Evolutionary conservation across 768 basidiomycete genomes (phyloP), one percentile per base, ranked within the genome.

Genomic region (Strobilomyces echinocephalus): DNA sequence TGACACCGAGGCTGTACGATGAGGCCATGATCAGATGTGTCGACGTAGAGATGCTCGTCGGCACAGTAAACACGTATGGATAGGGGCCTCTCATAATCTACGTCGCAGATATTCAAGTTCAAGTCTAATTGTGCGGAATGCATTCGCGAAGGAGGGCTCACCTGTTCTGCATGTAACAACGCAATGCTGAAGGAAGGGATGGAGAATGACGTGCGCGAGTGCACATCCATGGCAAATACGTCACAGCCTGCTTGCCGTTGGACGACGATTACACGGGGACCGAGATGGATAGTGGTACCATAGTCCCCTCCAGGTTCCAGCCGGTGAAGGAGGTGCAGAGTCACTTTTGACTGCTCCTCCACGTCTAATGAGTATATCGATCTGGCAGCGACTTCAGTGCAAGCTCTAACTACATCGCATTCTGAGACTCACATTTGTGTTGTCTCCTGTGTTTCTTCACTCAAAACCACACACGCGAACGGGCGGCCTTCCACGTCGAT

Each of bases 11-110:
- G 28, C 30, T 43, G 30, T 46, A 40, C 1, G 58, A 57, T 26
- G 30, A 16, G 12, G 55, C 47, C 5, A 66, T 18, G 1, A 65
- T 14, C 6, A 64, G 21, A 50, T 64, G 61, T 1, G 63, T 60
- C 16, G 58, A 60, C 6, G 64, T 64, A 14, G 35, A 36, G 35
- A 36, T 36, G 35, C 35, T 36, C 15, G 35, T 36, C 4, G 35
- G 35, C 10, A 12, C 2, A 10, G 15, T 15, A 15, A 10, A 11
- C 34, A 12, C 2, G 11, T 35, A 11, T 2, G 11, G 11, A 3
- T 5, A 10, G 11, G 34, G 1, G 11, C 11, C 4, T 35, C 11
- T 15, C 34, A 10, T 34, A 10, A 40, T 18, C 38, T 39, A 39
- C n/a, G n/a, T 39, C 38, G 38, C n/a, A 18, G n/a, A 40, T 4